phyloP scores from a whole-genome alignment of 1,139 yeast genomes.

The Kodamaea derodonti region DNA sequence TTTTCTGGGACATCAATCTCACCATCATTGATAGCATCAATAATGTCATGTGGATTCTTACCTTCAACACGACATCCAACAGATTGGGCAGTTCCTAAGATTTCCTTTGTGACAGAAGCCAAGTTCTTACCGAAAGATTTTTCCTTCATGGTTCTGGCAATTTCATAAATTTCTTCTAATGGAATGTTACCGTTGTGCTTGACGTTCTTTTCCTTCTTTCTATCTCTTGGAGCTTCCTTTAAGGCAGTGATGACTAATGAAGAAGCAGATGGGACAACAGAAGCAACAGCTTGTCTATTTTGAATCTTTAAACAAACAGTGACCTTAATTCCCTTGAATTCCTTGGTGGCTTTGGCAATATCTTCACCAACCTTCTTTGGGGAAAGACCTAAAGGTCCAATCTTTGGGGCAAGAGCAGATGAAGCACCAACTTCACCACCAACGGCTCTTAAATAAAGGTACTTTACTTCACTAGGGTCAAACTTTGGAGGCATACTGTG shows the following conservation, averaged over 20 bases:
- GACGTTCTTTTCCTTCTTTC: constrained; percentile 99
- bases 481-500: constrained; percentile 86
- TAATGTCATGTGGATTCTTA: constrained; percentile 98
- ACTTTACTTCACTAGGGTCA: constrained; percentile 98
- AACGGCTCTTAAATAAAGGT: constrained; percentile 98
- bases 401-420: constrained; percentile 99
- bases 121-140: constrained; percentile 98
- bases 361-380: constrained; percentile 99
- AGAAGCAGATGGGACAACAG: constrained; percentile 99
- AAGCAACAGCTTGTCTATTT: constrained; percentile 99
- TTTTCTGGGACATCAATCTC: constrained; percentile 94
- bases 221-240: constrained; percentile 99
- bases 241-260: constrained; percentile 98
- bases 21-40: constrained; percentile 97
- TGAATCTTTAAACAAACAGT: constrained; percentile 98
- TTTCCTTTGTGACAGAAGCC: constrained; percentile 97
- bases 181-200: constrained; percentile 99
- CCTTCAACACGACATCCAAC: constrained; percentile 99
- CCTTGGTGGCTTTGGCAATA: constrained; percentile 99
- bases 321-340: constrained; percentile 98
- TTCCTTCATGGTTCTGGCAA: constrained; percentile 96
- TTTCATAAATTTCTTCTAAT: constrained; percentile 92
- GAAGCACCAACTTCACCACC: constrained; percentile 99
- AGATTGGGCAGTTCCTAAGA: constrained; percentile 99
- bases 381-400: constrained; percentile 99